Conservation (phyloP, 179 eudicot genomes). For the Vitellaria paradoxa region DNA sequence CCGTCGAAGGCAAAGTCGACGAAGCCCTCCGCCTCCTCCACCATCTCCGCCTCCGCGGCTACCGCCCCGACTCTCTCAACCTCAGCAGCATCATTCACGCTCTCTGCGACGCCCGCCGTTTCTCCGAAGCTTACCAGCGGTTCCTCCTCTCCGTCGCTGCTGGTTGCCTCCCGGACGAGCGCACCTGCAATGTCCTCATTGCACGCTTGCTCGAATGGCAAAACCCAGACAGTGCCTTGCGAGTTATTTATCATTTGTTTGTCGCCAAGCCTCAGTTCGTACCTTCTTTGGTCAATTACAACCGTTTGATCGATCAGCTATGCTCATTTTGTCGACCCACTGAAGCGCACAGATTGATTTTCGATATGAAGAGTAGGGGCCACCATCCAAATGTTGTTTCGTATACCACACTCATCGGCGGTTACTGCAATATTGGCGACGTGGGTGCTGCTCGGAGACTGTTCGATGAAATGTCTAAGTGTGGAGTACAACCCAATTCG, state of each 20-base stretch:
- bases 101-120: constrained; percentile 57
- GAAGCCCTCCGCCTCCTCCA: constrained; percentile 59
- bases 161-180: constrained; percentile 49
- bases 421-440: constrained; percentile 63
- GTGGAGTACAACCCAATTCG: constrained; percentile 56
- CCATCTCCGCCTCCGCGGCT: constrained; percentile 50
- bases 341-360: constrained; percentile 59
- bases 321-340: constrained; percentile 37
- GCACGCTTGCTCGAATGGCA: constrained; percentile 56
- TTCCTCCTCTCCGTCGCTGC: constrained; percentile 44
- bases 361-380: constrained; percentile 61
- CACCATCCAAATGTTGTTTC: constrained; percentile 60
- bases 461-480: constrained; percentile 67
- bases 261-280: constrained; percentile 47
- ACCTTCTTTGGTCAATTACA: constrained; percentile 63
- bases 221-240: constrained; percentile 33
- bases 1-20: constrained; percentile 39
- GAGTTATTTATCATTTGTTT: constrained; percentile 35
- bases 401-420: constrained; percentile 67
- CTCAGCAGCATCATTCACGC: constrained; percentile 69
- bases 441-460: constrained; percentile 51
- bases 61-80: constrained; percentile 49
- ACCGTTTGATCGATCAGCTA: constrained; percentile 69
- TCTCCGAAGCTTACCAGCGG: constrained; percentile 64
- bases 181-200: constrained; percentile 77